Evolutionary conservation across 306 rosid species (phyloP).

Genomic region (Sophora flavescens): DNA sequence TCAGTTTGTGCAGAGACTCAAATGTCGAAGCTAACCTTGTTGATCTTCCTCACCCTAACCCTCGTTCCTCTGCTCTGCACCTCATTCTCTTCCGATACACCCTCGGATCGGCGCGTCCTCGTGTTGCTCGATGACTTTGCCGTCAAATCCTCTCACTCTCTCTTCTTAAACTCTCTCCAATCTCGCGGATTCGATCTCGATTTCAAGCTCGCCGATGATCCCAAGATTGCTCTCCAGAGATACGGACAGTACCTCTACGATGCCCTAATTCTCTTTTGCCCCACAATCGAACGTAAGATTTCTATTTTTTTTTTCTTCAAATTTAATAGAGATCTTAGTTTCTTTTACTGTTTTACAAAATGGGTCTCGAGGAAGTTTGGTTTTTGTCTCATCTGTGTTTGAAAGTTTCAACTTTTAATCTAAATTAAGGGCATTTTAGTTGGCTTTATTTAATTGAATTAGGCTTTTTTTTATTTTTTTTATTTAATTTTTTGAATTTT

Average conservation of each 20-base stretch:
- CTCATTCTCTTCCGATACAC: constrained; percentile 76
- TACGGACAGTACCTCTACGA: constrained; percentile 89
- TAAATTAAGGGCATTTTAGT: background rate
- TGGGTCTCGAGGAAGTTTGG: background rate
- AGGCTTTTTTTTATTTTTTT: too few species aligned
- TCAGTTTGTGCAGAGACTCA: constrained; percentile 9
- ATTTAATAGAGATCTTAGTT: constrained; percentile 35
- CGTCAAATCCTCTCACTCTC: constrained; percentile 85
- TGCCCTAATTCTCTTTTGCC: constrained; percentile 78
- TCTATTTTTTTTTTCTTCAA: background rate
- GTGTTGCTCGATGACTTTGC: constrained; percentile 91
- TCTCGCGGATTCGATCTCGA: constrained; percentile 95
- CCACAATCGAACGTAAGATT: constrained; percentile 84
- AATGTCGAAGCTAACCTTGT: constrained; percentile 74
- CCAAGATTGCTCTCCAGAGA: constrained; percentile 79
- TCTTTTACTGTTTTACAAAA: background rate
- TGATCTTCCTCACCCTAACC: constrained; percentile 45
- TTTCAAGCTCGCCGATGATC: constrained; percentile 93
- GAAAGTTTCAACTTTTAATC: constrained; percentile 14
- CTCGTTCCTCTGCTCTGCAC: constrained; percentile 64
- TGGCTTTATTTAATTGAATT: background rate
- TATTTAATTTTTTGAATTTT: background rate
- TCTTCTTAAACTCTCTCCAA: constrained; percentile 80
- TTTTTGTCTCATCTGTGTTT: background rate
- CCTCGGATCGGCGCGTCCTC: constrained; percentile 81